phyloP scores from a whole-genome alignment of 192 early-diverging fungal species.

The Pilaira anomala region DNA sequence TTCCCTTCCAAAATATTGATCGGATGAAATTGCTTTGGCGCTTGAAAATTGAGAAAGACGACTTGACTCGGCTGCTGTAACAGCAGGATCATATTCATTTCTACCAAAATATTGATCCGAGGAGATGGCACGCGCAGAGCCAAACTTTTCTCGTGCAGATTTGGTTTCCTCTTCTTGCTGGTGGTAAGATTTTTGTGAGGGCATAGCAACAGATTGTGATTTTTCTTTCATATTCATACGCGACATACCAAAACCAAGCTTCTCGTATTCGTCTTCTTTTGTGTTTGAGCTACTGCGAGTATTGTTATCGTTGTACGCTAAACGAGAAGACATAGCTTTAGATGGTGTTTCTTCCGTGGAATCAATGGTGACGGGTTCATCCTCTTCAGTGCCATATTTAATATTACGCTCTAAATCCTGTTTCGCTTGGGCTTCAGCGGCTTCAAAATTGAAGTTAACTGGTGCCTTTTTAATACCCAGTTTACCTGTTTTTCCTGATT shows the following conservation, averaged over 20 bases:
- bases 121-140: slow-evolving; percentile 81
- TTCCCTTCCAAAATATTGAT: slow-evolving; percentile 82
- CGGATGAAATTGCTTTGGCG: slow-evolving; percentile 76
- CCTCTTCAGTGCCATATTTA: slow-evolving; percentile 8
- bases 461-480: slow-evolving; percentile 88
- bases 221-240: slow-evolving; percentile 30
- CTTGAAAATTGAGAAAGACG: slow-evolving; percentile 66
- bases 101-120: slow-evolving; percentile 90
- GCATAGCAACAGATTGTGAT: slow-evolving; percentile 43
- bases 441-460: slow-evolving; percentile 80
- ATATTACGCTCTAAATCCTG: slow-evolving; percentile 51
- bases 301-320: slow-evolving; percentile 25
- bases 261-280: slow-evolving; percentile 26
- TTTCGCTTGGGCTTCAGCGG: slow-evolving; percentile 84
- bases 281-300: slow-evolving; percentile 2
- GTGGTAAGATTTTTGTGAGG: slow-evolving; percentile 14
- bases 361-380: not conserved
- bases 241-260: slow-evolving; percentile 40
- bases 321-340: slow-evolving; percentile 21
- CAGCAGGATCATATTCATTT: slow-evolving; percentile 61
- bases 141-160: slow-evolving; percentile 76
- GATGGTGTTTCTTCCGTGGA: not conserved
- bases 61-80: slow-evolving; percentile 47
- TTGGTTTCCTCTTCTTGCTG: not conserved
- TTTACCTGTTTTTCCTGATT: slow-evolving; percentile 66